Percentiles rank a stretch among this genome's conserved stretches.
Conservation (phyloP, 2,329 filamentous ascomycete genomes). For the Alternaria gaisen region DNA sequence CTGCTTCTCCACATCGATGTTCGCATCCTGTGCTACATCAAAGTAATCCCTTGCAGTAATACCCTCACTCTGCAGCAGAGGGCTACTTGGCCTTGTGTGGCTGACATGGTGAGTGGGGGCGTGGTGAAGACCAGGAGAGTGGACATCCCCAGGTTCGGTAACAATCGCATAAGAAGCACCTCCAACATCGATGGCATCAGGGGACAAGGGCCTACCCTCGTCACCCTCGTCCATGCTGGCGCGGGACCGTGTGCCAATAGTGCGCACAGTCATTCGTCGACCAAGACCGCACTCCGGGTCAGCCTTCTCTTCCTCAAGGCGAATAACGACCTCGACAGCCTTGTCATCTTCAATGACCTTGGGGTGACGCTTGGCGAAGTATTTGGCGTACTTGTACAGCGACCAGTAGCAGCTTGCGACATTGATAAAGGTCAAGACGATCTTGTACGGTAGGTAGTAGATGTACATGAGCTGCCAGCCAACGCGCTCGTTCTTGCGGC, state of each 20-base stretch:
- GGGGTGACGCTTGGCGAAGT: constrained; percentile 58
- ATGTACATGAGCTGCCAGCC: constrained; percentile 49
- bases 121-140: neutral
- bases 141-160: neutral
- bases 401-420: constrained; percentile 50
- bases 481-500: constrained; percentile 56
- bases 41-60: constrained; percentile 11
- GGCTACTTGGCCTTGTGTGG: constrained; percentile 1
- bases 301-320: constrained; percentile 32
- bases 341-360: constrained; percentile 60
- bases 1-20: constrained; percentile 5
- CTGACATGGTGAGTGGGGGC: neutral
- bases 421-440: constrained; percentile 57
- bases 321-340: constrained; percentile 44
- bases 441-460: constrained; percentile 58
- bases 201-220: neutral
- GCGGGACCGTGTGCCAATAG: constrained; percentile 12
- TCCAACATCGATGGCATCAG: constrained; percentile 1
- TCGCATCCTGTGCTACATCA: neutral
- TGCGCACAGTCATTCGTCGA: constrained; percentile 34
- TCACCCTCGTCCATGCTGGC: constrained; percentile 1
- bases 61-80: constrained; percentile 8
- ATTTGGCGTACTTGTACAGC: constrained; percentile 57
- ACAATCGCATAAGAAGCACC: neutral
- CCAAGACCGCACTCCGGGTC: constrained; percentile 23